Base-by-base conservation (phyloP, 2,329 filamentous ascomycete genomes). In the Xylariaceae sp. region DNA sequence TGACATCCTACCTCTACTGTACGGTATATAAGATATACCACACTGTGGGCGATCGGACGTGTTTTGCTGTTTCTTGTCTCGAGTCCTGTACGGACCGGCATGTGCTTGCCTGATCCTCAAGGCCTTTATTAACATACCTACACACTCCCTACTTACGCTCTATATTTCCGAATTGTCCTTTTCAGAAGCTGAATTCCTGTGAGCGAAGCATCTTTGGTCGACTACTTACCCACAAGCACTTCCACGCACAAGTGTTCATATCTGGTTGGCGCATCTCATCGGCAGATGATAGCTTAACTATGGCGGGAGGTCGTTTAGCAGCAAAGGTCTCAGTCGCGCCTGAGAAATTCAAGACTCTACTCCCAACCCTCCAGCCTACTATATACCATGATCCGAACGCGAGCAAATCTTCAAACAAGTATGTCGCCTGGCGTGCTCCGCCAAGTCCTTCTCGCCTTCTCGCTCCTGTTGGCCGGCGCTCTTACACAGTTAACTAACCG, bases 331-430 rank as follows among this genome's bases (percentile, higher is more conserved):
- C 67, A 6, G 67, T 69, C 49, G 62, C 67, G 48, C 67, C 68
- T 29, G 68, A 70, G 58, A 67, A 65, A 56, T 64, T 70, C 53
- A 70, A 70, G 61, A 59, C 58, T 51, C 59, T 66, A 9, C 59
- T 70, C 31, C 67, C 68, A 34, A 59, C 62, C 30, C 51, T 70
- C 31, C 68, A 67, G 54, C 68, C 68, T 31, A 69, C 67, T 7
- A 63, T 67, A 30, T 70, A 69, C 49, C 63, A 67, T 42, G 68
- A 70, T 50, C 67, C 67, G 7, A 64, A 61, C 50, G 55, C 63
- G 4, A 65, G 53, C 44, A 67, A 68, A 49, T 60, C 59, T 5
- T 47, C 62, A 9, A 66, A 66, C 45, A 69, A 68, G 68, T 69
- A 37, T 66, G 67, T 49, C 19, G 41, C 11, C 11, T 27, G 26